These are phyloP conservation scores for Solanum ossicruentum DNA, from an alignment of 257 asterid species.

Conservation along the genomic window DNA sequence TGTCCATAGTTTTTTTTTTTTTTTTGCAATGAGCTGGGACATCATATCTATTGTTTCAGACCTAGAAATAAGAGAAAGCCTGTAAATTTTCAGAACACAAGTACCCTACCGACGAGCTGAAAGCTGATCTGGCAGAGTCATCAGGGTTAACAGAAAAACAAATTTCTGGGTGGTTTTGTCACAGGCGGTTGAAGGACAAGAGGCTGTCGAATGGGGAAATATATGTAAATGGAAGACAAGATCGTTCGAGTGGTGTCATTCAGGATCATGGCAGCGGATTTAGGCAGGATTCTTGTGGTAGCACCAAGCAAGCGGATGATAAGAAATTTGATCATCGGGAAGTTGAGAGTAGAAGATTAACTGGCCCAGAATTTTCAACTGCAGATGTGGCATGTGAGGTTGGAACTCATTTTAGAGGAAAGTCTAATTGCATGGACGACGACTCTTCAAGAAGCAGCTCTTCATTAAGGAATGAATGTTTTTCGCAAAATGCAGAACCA, in stretches of 20 bases:
- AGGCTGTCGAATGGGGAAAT: slow-evolving; percentile 34
- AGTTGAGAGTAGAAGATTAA: slow-evolving; percentile 63
- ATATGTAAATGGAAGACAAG: slow-evolving; percentile 39
- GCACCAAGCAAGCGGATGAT: slow-evolving; percentile 70
- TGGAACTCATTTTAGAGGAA: slow-evolving; percentile 30
- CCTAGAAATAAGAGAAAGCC: neutral
- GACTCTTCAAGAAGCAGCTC: slow-evolving; percentile 75
- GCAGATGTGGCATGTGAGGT: slow-evolving; percentile 41
- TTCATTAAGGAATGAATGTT: slow-evolving; percentile 31
- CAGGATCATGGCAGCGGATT: slow-evolving; percentile 84
- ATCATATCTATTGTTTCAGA: neutral
- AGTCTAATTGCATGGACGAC: slow-evolving; percentile 27
- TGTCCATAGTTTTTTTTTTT: neutral
- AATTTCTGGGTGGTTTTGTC: slow-evolving; percentile 97
- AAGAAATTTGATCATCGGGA: slow-evolving; percentile 45
- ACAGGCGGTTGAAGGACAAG: slow-evolving; percentile 87
- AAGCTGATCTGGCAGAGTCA: slow-evolving; percentile 59
- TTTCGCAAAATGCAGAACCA: slow-evolving; percentile 24
- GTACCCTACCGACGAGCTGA: slow-evolving; percentile 68
- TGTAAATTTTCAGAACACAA: slow-evolving; percentile 51
- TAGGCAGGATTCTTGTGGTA: slow-evolving; percentile 93
- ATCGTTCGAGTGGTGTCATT: slow-evolving; percentile 60
- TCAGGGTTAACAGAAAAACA: slow-evolving; percentile 89
- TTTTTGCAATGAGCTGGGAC: neutral
- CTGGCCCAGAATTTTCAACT: slow-evolving; percentile 35